These are phyloP conservation scores for Talaromyces proteolyticus DNA, from an alignment of 495 filamentous ascomycete genomes.

Conservation along the genomic window DNA sequence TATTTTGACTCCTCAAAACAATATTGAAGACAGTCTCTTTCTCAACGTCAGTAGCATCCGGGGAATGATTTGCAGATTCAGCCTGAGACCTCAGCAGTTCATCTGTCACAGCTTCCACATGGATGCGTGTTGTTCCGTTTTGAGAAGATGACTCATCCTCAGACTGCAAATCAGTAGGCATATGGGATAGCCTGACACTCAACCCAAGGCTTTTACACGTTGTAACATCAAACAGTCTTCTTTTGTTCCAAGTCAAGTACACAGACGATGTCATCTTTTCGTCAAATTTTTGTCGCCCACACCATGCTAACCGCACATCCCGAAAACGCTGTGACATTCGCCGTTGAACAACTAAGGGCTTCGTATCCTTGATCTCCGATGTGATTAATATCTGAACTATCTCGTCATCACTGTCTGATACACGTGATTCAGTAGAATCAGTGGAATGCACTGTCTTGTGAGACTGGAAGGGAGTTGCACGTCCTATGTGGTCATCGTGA, in stretches of 20 bases:
- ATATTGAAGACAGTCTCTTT: constrained; percentile 39
- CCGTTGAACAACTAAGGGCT: constrained; percentile 60
- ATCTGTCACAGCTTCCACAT: constrained; percentile 70
- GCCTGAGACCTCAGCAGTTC: constrained; percentile 21
- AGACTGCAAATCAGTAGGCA: constrained; percentile 21
- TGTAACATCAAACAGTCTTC: constrained; percentile 65
- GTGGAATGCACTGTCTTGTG: not conserved
- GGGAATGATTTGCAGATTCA: constrained; percentile 11
- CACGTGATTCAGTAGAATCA: not conserved
- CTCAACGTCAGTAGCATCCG: constrained; percentile 16
- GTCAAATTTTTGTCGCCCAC: constrained; percentile 48
- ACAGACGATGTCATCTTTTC: constrained; percentile 42
- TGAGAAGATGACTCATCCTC: constrained; percentile 24
- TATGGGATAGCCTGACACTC: constrained; percentile 32
- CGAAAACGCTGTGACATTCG: constrained; percentile 58
- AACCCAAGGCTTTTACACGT: constrained; percentile 62
- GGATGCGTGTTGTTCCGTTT: constrained; percentile 31
- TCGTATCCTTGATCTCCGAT: constrained; percentile 55
- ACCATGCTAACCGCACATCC: constrained; percentile 65
- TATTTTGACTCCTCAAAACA: constrained; percentile 51
- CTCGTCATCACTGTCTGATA: constrained; percentile 21
- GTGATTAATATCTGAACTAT: constrained; percentile 69
- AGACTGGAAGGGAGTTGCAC: not conserved
- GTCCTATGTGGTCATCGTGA: not conserved
- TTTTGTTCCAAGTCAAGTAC: constrained; percentile 75